Base-by-base conservation (phyloP, 2,329 filamentous ascomycete species). In the Fusarium albosuccineum region DNA sequence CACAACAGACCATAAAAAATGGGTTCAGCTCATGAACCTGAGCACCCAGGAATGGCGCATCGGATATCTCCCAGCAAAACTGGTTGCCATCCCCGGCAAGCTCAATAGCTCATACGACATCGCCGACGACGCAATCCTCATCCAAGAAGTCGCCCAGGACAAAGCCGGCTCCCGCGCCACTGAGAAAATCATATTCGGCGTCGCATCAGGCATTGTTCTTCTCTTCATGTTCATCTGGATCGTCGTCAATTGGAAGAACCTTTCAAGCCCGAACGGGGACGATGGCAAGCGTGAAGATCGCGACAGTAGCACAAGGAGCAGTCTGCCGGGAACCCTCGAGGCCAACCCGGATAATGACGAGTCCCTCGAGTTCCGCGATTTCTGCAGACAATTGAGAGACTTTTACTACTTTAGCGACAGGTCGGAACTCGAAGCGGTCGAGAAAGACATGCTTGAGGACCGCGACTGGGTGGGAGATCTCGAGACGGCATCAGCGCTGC, bases 21-120 rank as follows among this genome's bases (percentile, higher is more conserved):
- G 60, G 60, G 36, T 63, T n/a, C n/a, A 44, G 10, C 41, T 63
- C 13, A 63, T 63, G 60, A 63, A 63, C 50, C 51, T 49, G 3
- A 63, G 60, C 36, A 60, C 60, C 14, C 57, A 41, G 39, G 60
- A 63, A 60, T 63, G 57, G 60, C 45, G 50, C 45, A 46, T 63
- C 3, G 57, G 57, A n/a, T 60, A 46, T 40, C 34, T 63, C 4
- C 60, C 60, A 13, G 50, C 50, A 30, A 63, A 60, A 9, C 45
- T 63, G 37, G 27, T 55, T 14, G 57, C 60, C 45, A 56, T 63
- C 30, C 45, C 50, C 3, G 57, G 57, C 17, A 37, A 34, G 29
- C 36, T 60, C 40, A 60, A 63, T 27, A 48, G 48, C 45, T 51
- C 50, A 3, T 56, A 54, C 45, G 22, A 49, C 34, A 41, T 62